Conservation (phyloP, 1,139 yeast genomes). For the Diutina neorugosa region DNA sequence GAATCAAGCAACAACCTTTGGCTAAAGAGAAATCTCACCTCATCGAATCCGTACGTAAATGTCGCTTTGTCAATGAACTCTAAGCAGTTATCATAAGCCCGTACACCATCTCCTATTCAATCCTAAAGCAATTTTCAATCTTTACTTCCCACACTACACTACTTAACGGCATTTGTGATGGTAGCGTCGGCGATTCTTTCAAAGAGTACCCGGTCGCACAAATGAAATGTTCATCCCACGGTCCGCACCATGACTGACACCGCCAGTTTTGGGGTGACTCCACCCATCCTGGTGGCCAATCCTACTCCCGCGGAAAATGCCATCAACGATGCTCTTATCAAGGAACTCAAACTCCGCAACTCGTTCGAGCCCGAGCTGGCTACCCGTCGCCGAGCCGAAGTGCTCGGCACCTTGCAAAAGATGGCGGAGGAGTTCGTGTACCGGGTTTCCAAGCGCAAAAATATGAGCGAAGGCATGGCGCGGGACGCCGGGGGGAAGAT, state of each 20-base stretch:
- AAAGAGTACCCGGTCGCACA: background rate
- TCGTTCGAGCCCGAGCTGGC: slow-evolving; percentile 83
- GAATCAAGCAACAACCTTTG: too few relatives aligned
- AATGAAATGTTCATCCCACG: background rate
- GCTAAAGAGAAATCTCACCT: too few relatives aligned
- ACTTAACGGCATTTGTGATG: background rate
- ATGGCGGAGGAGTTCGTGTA: slow-evolving; percentile 73
- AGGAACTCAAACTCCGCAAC: slow-evolving; percentile 71
- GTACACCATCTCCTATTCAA: too few relatives aligned
- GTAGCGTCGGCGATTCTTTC: background rate
- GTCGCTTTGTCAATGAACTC: too few relatives aligned
- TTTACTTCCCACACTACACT: background rate
- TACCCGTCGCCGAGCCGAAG: slow-evolving; percentile 68
- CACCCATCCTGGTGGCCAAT: slow-evolving; percentile 73
- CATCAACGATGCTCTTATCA: slow-evolving; percentile 64
- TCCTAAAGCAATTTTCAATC: too few relatives aligned
- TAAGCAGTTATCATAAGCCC: too few relatives aligned
- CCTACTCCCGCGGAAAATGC: slow-evolving; percentile 73
- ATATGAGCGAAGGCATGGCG: slow-evolving; percentile 97
- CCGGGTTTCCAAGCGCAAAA: slow-evolving; percentile 62
- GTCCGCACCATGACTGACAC: background rate
- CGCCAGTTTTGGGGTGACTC: slow-evolving; percentile 56
- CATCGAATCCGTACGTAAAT: too few relatives aligned
- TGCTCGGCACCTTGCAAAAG: slow-evolving; percentile 56
- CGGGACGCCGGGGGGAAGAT: slow-evolving; percentile 94